These are phyloP conservation scores for Cytospora mali DNA, from an alignment of 2,329 filamentous ascomycete species.

Conservation along the genomic window DNA sequence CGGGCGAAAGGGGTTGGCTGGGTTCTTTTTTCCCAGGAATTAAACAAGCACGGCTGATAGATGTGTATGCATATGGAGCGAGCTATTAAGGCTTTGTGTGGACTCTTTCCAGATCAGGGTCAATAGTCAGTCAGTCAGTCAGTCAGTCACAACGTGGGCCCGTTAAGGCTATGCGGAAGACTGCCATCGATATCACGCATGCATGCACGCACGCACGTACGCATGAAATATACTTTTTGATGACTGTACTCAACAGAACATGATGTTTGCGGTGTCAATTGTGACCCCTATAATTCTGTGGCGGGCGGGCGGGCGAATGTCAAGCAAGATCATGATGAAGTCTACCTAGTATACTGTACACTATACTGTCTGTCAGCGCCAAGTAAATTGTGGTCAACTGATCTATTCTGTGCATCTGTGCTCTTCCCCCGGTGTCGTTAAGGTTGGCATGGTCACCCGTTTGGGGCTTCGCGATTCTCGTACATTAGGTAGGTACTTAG, in stretches of 20 bases:
- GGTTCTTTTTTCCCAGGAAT: neutral
- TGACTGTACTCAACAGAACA: slow-evolving; percentile 9
- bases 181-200: neutral
- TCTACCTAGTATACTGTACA: no score
- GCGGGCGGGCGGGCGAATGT: neutral
- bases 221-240: slow-evolving; percentile 15
- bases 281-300: neutral
- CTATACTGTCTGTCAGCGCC: no score
- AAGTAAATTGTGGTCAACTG: no score
- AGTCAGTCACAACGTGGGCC: no score
- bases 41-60: slow-evolving; percentile 21
- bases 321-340: no score
- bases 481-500: neutral
- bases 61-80: slow-evolving; percentile 23
- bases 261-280: neutral
- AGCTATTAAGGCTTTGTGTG: slow-evolving; percentile 20
- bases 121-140: no score
- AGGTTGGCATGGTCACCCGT: neutral
- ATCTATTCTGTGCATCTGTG: neutral
- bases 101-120: slow-evolving; percentile 12
- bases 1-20: slow-evolving; percentile 4
- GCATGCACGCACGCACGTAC: no score
- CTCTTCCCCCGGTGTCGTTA: neutral
- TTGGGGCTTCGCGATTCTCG: neutral
- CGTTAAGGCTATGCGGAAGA: neutral